Conservation (phyloP, 2,329 filamentous ascomycete genomes). For the Hypomyces rosellus region DNA sequence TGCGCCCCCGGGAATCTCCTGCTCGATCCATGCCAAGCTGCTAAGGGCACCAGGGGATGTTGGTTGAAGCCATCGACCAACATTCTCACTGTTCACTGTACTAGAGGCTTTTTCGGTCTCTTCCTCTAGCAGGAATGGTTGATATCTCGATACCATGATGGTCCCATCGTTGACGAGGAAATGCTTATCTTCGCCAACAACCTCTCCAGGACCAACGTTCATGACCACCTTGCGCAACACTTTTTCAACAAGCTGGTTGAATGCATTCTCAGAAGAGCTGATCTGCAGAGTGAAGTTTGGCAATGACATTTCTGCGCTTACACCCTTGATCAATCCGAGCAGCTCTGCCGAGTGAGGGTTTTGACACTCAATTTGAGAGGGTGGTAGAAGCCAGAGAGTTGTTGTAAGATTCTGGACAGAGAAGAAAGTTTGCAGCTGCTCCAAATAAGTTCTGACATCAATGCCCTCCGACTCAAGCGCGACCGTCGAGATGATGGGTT, state of each 20-base stretch:
- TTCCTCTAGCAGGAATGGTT: not conserved
- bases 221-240: not conserved
- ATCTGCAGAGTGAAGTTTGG: not conserved
- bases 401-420: not conserved
- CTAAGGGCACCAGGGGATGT: not conserved
- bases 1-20: not conserved
- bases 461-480: not conserved
- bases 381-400: too few relatives aligned
- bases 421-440: not conserved
- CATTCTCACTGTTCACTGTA: not conserved
- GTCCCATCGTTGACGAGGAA: not conserved
- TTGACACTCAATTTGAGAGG: too few relatives aligned
- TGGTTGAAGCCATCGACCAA: not conserved
- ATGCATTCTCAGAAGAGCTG: not conserved
- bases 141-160: not conserved
- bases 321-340: slow-evolving; percentile 10
- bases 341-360: too few relatives aligned
- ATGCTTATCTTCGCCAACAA: not conserved
- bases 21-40: not conserved
- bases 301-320: slow-evolving; percentile 17
- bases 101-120: too few relatives aligned
- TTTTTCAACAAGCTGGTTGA: not conserved
- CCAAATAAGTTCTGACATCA: not conserved
- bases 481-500: not conserved
- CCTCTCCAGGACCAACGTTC: not conserved